Conservation (phyloP, 23 red algal genomes). For the Agarophyton chilense region DNA sequence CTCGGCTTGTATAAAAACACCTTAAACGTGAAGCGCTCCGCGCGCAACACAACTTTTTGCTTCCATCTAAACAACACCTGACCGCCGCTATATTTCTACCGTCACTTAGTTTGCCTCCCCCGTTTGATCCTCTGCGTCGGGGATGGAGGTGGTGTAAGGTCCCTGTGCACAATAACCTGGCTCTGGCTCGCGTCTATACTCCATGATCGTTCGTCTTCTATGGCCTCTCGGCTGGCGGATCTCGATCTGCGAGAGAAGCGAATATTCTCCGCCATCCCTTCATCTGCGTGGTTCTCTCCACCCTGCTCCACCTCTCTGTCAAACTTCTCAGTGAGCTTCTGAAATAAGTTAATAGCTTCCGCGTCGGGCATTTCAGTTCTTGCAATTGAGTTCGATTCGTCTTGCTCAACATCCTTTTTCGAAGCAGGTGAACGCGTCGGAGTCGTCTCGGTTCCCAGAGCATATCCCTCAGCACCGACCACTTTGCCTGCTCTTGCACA, state of each 20-base stretch:
- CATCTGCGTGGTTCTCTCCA: neutral
- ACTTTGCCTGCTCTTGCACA: slow-evolving; percentile 54
- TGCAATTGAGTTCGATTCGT: neutral
- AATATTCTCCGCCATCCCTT: neutral
- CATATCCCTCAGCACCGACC: slow-evolving; percentile 34
- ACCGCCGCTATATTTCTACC: neutral
- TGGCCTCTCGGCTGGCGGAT: slow-evolving; percentile 1
- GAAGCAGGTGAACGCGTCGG: neutral
- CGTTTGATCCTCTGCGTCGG: slow-evolving; percentile 11
- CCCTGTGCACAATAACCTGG: slow-evolving; percentile 71
- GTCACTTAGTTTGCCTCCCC: neutral
- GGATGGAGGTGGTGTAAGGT: slow-evolving; percentile 59
- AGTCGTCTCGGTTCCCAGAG: neutral
- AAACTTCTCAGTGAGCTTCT: slow-evolving; percentile 19
- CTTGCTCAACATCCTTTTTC: neutral
- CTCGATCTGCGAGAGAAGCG: slow-evolving; percentile 1
- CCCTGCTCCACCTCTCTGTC: neutral
- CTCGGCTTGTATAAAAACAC: too few species aligned
- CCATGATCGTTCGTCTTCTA: slow-evolving; percentile 37
- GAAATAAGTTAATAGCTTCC: slow-evolving; percentile 1
- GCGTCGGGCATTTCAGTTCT: neutral
- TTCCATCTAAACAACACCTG: too few species aligned
- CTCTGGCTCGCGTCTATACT: slow-evolving; percentile 64
- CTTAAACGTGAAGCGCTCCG: too few species aligned
- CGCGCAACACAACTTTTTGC: too few species aligned